Evolutionary conservation across 2,329 filamentous ascomycete species (phyloP).

Genomic region (Dactylellina parvicollis): DNA sequence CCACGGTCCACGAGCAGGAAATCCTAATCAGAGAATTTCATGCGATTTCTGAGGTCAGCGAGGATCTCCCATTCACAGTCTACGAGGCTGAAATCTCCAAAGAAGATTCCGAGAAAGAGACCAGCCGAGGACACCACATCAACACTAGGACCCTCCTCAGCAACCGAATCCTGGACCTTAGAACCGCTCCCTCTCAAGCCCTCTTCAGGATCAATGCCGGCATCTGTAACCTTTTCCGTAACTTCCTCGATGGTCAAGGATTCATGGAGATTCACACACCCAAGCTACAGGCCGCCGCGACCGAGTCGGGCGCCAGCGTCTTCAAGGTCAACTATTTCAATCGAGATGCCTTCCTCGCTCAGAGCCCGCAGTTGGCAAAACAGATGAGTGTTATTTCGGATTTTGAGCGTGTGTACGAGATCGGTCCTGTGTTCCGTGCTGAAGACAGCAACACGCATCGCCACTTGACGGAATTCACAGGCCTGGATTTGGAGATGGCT

Average conservation of each 20-base stretch:
- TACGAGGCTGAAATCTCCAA: conserved; percentile 67
- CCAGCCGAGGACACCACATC: conserved; percentile 60
- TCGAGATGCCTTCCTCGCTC: conserved; percentile 84
- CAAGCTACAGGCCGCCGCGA: conserved; percentile 88
- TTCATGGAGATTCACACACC: conserved; percentile 96
- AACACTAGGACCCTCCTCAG: conserved; percentile 75
- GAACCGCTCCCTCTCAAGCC: conserved; percentile 85
- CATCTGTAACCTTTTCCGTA: conserved; percentile 81
- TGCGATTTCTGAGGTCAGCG: conserved; percentile 70
- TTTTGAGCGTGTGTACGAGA: conserved; percentile 87
- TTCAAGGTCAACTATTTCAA: conserved; percentile 94
- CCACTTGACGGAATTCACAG: conserved; percentile 93
- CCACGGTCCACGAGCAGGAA: conserved; percentile 79
- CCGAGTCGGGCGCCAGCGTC: conserved; percentile 89
- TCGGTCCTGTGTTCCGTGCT: conserved; percentile 88
- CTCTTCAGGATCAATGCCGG: conserved; percentile 88
- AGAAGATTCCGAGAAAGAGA: conserved; percentile 62
- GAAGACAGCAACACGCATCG: conserved; percentile 96
- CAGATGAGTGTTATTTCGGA: conserved; percentile 92
- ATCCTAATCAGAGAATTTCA: conserved; percentile 75
- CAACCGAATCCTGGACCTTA: conserved; percentile 83
- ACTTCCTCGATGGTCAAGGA: conserved; percentile 75
- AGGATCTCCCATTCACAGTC: conserved; percentile 74
- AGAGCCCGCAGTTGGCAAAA: conserved; percentile 91
- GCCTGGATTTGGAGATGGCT: conserved; percentile 90